Base-by-base conservation (phyloP, 371 early-diverging fungal species). In the Circinella minor region DNA sequence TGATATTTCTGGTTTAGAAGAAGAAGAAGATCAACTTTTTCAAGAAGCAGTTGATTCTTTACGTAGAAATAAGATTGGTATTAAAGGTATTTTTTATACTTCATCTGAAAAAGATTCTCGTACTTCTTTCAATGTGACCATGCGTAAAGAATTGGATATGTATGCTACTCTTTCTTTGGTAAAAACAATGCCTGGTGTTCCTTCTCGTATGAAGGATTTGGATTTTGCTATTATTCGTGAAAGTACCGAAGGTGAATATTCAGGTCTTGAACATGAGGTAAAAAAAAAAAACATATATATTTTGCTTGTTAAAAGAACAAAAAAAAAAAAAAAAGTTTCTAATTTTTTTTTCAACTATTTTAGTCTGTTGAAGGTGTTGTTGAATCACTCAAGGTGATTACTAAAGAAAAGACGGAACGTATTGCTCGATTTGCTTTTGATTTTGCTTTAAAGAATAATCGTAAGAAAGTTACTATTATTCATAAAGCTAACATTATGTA, bases 401-500 rank as follows among this genome's bases (percentile, higher is more conserved):
- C 98, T 47, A 88, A 92, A 71, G 87, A 87, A 73, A 97, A 97
- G 88, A 93, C 97, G 37, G 97, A 97, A 83, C 94, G 99, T 73
- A 98, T 98, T 83, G 98, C 97, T 67, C 91, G 94, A 71, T 98
- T 95, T 70, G 99, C 99, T 46, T 98, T 98, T 74, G 99, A 98
- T 80, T 98, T 94, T 83, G 99, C 99, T 48, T 81, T 97, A 74
- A 93, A 93, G 83, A 95, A 97, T 86, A 89, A 89, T 78, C 91
- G 98, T 73, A 98, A 98, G 92, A 95, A 94, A 88, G 97, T 98
- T 66, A 98, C 98, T n/a, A 91, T 91, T 75, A 93, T 98, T 71
- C 99, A 98, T 91, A 98, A 98, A 89, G 99, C 99, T 81, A 98
- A 98, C 88, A 98, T 98, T 82, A 98, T 98, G 99, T 90, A 80